Evolutionary conservation across 1,284 basidiomycete genomes (phyloP).

Genomic region (Neolentinus lepideus): DNA sequence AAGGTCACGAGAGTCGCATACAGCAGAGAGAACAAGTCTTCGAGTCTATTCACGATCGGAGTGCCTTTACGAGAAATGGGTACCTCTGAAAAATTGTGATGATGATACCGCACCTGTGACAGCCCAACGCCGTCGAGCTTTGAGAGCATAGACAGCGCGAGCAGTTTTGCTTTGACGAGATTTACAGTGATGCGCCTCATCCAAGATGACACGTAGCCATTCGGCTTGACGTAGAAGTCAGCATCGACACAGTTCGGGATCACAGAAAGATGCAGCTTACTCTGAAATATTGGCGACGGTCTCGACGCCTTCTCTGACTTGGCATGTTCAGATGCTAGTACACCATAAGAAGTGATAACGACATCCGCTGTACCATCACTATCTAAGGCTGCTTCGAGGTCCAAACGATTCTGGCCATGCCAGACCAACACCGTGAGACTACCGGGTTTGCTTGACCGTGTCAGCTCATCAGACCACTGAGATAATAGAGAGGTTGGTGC

Average conservation of each 20-base stretch:
- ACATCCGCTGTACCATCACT: constrained; percentile 52
- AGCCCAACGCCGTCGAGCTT: constrained; percentile 82
- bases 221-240: constrained; percentile 39
- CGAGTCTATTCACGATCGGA: constrained; percentile 93
- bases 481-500: constrained; percentile 87
- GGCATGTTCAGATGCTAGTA: constrained; percentile 77
- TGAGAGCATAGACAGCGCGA: constrained; percentile 83
- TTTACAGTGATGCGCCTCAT: constrained; percentile 96
- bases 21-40: constrained; percentile 89
- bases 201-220: constrained; percentile 77
- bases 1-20: constrained; percentile 25
- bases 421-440: constrained; percentile 70
- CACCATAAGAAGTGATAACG: constrained; percentile 88
- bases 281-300: constrained; percentile 61
- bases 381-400: constrained; percentile 60
- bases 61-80: constrained; percentile 47
- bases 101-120: constrained; percentile 55
- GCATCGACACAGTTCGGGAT: neutral
- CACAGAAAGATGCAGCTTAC: constrained; percentile 33
- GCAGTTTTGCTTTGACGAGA: constrained; percentile 86
- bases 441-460: constrained; percentile 65
- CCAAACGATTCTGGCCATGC: constrained; percentile 80
- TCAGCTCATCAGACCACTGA: constrained; percentile 90
- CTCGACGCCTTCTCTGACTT: constrained; percentile 47
- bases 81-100: neutral